Percentiles rank a stretch among this genome's conserved stretches.
These are phyloP conservation scores for Xylona heveae DNA, from an alignment of 495 filamentous ascomycete genomes.

Conservation along the genomic window DNA sequence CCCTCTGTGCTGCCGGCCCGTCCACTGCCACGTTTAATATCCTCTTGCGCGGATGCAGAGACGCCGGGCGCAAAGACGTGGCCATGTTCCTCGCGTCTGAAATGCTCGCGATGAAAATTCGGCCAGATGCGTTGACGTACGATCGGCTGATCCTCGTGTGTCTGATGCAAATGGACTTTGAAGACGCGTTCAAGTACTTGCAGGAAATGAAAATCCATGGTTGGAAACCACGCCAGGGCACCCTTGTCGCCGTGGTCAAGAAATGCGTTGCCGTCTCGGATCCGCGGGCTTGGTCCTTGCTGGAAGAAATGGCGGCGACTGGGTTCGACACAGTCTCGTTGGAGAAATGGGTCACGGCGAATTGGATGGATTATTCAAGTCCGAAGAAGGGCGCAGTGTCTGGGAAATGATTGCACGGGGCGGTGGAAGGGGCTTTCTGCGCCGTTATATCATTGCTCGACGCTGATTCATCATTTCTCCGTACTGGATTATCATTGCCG, in stretches of 20 bases:
- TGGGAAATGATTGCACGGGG: no score
- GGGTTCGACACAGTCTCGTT: slow-evolving; percentile 5
- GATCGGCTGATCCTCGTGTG: slow-evolving; percentile 49
- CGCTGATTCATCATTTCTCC: no score
- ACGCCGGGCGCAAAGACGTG: slow-evolving; percentile 23
- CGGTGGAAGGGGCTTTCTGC: no score
- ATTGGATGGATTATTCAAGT: no score
- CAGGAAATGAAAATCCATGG: slow-evolving; percentile 25
- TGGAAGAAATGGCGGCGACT: slow-evolving; percentile 17
- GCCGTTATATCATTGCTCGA: no score
- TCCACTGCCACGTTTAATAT: slow-evolving; percentile 43
- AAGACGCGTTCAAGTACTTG: slow-evolving; percentile 35
- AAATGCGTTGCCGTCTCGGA: slow-evolving; percentile 21
- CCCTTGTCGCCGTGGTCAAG: slow-evolving; percentile 20
- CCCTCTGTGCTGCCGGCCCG: slow-evolving; percentile 32
- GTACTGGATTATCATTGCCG: no score
- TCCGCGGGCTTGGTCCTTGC: slow-evolving; percentile 19
- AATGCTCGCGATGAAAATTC: slow-evolving; percentile 41
- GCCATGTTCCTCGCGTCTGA: slow-evolving; percentile 50
- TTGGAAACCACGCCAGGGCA: slow-evolving; percentile 15
- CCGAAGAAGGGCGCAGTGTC: no score
- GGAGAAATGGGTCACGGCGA: no score
- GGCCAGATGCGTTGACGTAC: slow-evolving; percentile 38
- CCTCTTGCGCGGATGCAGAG: slow-evolving; percentile 39
- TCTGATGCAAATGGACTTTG: slow-evolving; percentile 26